A percentile compares a stretch with the other conserved stretches of the same genome.
Evolutionary conservation across 306 rosid species (phyloP).

Genomic region (Gillenia trifoliata): DNA sequence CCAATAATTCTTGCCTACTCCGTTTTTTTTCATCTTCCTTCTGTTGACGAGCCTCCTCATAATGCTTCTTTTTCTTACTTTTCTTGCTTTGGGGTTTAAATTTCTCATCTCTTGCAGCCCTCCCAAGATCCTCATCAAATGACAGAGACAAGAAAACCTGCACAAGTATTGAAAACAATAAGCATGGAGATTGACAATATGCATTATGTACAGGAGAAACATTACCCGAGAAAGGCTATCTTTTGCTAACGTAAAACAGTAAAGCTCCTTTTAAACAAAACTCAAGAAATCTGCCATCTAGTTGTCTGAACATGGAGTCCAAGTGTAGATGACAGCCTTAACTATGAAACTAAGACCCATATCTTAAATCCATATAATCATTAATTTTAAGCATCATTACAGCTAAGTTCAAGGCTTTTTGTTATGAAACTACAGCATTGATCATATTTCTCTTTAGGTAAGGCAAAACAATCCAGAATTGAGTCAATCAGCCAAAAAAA

Average conservation of each 20-base stretch:
- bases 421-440: neutral
- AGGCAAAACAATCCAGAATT: neutral
- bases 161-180: constrained; percentile 22
- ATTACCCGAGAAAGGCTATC: neutral
- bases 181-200: constrained; percentile 3
- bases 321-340: neutral
- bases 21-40: constrained; percentile 60
- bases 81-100: constrained; percentile 49
- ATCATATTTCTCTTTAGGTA: neutral
- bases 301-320: neutral
- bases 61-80: constrained; percentile 58
- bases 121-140: constrained; percentile 78
- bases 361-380: neutral
- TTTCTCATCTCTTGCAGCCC: constrained; percentile 49
- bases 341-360: neutral
- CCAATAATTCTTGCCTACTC: constrained; percentile 56
- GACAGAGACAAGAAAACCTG: constrained; percentile 84
- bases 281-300: neutral
- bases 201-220: neutral
- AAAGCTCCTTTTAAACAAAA: neutral
- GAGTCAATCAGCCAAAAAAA: neutral
- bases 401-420: neutral
- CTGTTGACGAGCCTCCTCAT: constrained; percentile 49
- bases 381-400: neutral
- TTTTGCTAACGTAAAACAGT: neutral